Base-by-base conservation (phyloP, 1,284 basidiomycete genomes). In the Ganoderma multipileum region DNA sequence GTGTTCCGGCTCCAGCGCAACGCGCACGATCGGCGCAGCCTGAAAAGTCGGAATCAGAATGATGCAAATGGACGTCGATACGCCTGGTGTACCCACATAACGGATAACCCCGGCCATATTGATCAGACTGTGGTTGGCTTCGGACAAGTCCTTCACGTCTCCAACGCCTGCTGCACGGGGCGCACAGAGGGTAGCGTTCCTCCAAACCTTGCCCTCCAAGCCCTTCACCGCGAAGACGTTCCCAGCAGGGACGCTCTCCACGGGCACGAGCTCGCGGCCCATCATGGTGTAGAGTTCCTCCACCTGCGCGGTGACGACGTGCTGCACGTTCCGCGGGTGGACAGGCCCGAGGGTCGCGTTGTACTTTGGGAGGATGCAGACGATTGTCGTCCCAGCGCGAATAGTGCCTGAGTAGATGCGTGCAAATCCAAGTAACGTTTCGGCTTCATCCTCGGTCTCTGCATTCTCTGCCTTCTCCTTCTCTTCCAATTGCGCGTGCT, bases 151-250 rank as follows among this genome's bases (percentile, higher is more conserved):
- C 2, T 79, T 72, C 3, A 77, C 78, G 4, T 80, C 80, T 8
- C 78, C 78, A 5, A 87, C 79, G 3, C 86, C 87, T 30, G 69
- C 74, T 42, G 83, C 83, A 36, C 79, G 77, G 2, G 91, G 87
- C 1, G 91, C 89, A 81, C 96, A 98, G 1, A 99, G 81, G 0
- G 98, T 99, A 2, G 94, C 96, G 76, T 91, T 97, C 66, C 97
- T 86, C 85, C 94, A 92, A 0, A 99, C 95, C 72, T 91, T 93
- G 0, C 96, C 95, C 75, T 95, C 95, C 63, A 99, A 80, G 0
- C 98, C 98, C 67, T 87, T 92, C 69, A 99, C 90, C 1, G 97
- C 98, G 75, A 98, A 99, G 2, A 98, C 95, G 77, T 98, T 97
- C 14, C 98, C 98, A 0, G 98, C 97, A n/a, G 87, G 89, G 0